phyloP scores from a whole-genome alignment of 805 yeast species.

The Yarrowia osloensis region DNA sequence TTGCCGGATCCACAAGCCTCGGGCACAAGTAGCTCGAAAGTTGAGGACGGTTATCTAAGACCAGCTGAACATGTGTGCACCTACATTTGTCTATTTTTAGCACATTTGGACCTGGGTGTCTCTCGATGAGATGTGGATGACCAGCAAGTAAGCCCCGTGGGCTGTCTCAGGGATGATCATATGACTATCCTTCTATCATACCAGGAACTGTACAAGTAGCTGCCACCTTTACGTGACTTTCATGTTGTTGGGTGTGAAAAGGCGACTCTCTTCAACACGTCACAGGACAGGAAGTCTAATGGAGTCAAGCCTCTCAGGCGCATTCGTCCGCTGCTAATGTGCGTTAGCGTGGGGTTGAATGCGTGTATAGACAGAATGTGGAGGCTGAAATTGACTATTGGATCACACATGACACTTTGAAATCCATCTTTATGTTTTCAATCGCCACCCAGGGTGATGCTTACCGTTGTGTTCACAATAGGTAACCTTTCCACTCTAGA shows the following conservation, averaged over 20 bases:
- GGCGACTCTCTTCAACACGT: background rate
- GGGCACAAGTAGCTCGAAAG: background rate
- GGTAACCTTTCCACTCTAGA: background rate
- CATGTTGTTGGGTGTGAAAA: background rate
- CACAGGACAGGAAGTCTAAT: background rate
- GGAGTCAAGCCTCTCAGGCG: background rate
- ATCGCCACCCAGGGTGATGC: too few relatives aligned
- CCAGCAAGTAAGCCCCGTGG: background rate
- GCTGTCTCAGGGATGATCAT: too few relatives aligned
- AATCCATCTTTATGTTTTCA: too few relatives aligned
- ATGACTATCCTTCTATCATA: too few relatives aligned
- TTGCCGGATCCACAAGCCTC: background rate
- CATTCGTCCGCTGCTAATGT: background rate
- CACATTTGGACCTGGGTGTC: background rate
- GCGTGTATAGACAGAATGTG: too few relatives aligned
- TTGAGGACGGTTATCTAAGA: background rate
- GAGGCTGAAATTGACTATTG: too few relatives aligned
- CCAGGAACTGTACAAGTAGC: too few relatives aligned
- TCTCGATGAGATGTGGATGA: background rate
- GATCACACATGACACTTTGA: too few relatives aligned
- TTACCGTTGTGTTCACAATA: too few relatives aligned
- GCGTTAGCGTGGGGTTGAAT: slow-evolving; percentile 5
- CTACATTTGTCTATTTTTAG: background rate
- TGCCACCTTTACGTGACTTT: background rate
- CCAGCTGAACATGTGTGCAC: slow-evolving; percentile 4